These are phyloP conservation scores for Colletotrichum lini DNA, from an alignment of 2,329 filamentous ascomycete genomes.

Conservation along the genomic window DNA sequence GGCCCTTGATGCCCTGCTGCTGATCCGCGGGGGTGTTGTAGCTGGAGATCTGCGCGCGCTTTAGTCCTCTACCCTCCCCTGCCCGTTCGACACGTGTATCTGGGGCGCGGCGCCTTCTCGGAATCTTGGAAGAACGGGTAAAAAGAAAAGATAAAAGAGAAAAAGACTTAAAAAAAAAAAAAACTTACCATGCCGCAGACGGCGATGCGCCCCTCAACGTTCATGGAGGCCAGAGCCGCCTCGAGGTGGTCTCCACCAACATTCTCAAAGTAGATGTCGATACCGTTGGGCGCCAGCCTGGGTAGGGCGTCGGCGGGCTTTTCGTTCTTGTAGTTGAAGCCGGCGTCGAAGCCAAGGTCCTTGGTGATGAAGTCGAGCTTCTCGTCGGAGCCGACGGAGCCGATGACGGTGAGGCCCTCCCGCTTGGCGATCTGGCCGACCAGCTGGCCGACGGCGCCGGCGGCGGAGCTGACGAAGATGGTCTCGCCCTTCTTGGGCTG, in stretches of 20 bases:
- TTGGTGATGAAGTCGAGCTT: constrained; percentile 78
- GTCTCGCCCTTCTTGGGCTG: constrained; percentile 77
- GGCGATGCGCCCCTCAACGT: constrained; percentile 75
- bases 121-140: too few relatives aligned
- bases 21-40: constrained; percentile 76
- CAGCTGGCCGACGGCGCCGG: constrained; percentile 85
- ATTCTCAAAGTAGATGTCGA: constrained; percentile 78
- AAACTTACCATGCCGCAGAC: constrained; percentile 74
- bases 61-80: background rate
- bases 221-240: constrained; percentile 63
- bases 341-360: constrained; percentile 68
- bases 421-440: constrained; percentile 90
- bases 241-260: constrained; percentile 68
- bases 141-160: too few relatives aligned
- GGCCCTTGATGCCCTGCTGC: constrained; percentile 76
- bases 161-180: too few relatives aligned
- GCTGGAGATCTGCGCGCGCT: constrained; percentile 68
- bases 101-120: too few relatives aligned
- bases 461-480: constrained; percentile 85
- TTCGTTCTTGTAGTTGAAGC: constrained; percentile 93
- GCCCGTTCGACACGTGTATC: too few relatives aligned
- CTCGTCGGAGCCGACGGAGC: constrained; percentile 84
- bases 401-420: constrained; percentile 84
- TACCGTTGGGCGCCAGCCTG: constrained; percentile 81
- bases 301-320: constrained; percentile 76